A percentile compares a stretch with the other conserved stretches of the same genome.
Evolutionary conservation across 257 asterid species (phyloP).

Genomic region (Solanum rostratum): DNA sequence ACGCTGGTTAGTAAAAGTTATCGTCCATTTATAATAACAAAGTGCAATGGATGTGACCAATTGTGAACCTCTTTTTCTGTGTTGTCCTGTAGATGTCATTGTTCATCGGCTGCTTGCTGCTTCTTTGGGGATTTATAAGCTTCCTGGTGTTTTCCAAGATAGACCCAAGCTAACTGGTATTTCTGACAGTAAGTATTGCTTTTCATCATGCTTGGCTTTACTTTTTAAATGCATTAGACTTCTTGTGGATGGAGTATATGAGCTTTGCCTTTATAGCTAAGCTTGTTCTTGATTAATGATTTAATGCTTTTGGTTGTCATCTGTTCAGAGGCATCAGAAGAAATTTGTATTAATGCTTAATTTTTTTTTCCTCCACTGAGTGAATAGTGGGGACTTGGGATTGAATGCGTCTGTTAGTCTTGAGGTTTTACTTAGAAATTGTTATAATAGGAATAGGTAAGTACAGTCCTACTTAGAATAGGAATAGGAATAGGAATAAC

Average conservation of each 20-base stretch:
- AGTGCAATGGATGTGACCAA: neutral
- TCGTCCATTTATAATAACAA: conserved; percentile 3
- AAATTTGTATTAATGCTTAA: neutral
- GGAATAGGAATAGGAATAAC: too few species aligned
- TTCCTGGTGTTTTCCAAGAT: conserved; percentile 77
- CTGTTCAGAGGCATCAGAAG: neutral
- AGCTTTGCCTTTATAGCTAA: neutral
- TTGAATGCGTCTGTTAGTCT: neutral
- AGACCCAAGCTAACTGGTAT: conserved; percentile 59
- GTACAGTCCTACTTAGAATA: too few species aligned
- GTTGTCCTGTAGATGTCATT: conserved; percentile 56
- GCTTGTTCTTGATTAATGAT: neutral
- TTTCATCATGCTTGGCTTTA: neutral
- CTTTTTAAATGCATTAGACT: neutral
- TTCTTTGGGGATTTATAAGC: conserved; percentile 76
- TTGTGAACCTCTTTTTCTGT: conserved; percentile 1
- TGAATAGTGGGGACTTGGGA: neutral
- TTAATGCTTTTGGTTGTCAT: neutral
- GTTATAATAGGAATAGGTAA: too few species aligned
- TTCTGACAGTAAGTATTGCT: conserved; percentile 68
- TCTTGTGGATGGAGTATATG: neutral
- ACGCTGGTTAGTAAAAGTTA: conserved; percentile 51
- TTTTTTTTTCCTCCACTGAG: neutral
- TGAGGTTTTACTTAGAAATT: neutral
- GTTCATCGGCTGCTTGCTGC: conserved; percentile 97